Conservation (phyloP, 2,329 filamentous ascomycete genomes). For the Stagonosporopsis cucurbitacearum region DNA sequence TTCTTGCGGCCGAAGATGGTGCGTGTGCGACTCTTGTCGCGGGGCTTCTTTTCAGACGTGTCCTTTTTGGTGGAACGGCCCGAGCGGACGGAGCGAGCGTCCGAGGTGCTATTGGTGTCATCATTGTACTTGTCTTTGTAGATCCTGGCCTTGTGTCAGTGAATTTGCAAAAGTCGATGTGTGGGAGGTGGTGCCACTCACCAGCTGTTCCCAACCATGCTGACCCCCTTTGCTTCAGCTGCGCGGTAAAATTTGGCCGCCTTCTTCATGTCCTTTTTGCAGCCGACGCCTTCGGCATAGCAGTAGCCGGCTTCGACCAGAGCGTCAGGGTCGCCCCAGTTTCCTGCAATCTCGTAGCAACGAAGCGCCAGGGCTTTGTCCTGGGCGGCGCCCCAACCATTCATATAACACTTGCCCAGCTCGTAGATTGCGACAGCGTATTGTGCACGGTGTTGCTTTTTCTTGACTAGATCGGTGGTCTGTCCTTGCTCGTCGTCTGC, state of each 20-base stretch:
- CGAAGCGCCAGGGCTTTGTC: constrained; percentile 86
- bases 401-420: constrained; percentile 94
- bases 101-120: constrained; percentile 38
- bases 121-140: constrained; percentile 91
- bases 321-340: constrained; percentile 94
- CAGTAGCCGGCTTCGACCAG: constrained; percentile 94
- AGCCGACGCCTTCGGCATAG: constrained; percentile 90
- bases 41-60: constrained; percentile 64
- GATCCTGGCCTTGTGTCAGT: constrained; percentile 67
- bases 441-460: constrained; percentile 85
- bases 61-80: constrained; percentile 53
- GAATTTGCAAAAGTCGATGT: background rate
- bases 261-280: constrained; percentile 95
- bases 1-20: constrained; percentile 73
- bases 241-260: constrained; percentile 88
- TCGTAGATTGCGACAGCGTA: constrained; percentile 97
- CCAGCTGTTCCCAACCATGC: constrained; percentile 98
- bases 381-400: constrained; percentile 96
- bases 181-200: constrained; percentile 62
- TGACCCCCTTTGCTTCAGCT: constrained; percentile 92
- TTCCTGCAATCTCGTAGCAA: constrained; percentile 95
- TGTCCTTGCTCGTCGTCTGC: constrained; percentile 77
- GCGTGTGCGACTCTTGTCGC: constrained; percentile 78
- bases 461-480: constrained; percentile 69
- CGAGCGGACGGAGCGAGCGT: constrained; percentile 55